These are phyloP conservation scores for Pyrrhoderma noxium DNA, from an alignment of 1,284 basidiomycete genomes.

Conservation along the genomic window DNA sequence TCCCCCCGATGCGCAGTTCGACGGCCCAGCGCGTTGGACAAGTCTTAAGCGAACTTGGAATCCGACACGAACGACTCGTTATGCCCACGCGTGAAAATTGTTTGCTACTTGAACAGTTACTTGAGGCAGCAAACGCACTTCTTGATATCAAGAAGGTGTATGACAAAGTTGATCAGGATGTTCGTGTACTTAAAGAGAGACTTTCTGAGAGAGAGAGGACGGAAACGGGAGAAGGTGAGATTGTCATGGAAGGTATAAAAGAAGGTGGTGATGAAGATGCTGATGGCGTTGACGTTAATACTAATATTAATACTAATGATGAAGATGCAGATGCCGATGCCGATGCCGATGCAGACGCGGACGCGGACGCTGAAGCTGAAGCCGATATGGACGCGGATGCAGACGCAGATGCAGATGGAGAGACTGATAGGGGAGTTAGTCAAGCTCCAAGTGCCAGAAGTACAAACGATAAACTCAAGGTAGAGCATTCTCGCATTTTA, in stretches of 20 bases:
- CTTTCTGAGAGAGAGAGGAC: constrained; percentile 47
- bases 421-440: constrained; percentile 41
- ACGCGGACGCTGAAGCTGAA: constrained; percentile 22
- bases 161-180: constrained; percentile 81
- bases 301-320: too few relatives aligned
- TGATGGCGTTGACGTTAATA: too few relatives aligned
- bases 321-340: constrained; percentile 29
- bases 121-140: constrained; percentile 64
- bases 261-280: constrained; percentile 31
- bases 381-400: constrained; percentile 29
- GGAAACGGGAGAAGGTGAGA: constrained; percentile 28
- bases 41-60: constrained; percentile 67
- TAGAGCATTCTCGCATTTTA: too few relatives aligned
- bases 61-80: constrained; percentile 69
- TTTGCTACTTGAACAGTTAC: constrained; percentile 61
- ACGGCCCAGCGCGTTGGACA: constrained; percentile 69
- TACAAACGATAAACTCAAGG: constrained; percentile 50
- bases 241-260: too few relatives aligned
- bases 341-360: constrained; percentile 26
- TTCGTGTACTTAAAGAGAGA: constrained; percentile 60
- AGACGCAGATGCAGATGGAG: constrained; percentile 41
- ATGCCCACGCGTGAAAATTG: constrained; percentile 87
- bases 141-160: constrained; percentile 85
- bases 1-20: constrained; percentile 69
- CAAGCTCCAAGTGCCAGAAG: constrained; percentile 16